Conservation (phyloP, 1,139 yeast species). For the Arxiozyma telluris region DNA sequence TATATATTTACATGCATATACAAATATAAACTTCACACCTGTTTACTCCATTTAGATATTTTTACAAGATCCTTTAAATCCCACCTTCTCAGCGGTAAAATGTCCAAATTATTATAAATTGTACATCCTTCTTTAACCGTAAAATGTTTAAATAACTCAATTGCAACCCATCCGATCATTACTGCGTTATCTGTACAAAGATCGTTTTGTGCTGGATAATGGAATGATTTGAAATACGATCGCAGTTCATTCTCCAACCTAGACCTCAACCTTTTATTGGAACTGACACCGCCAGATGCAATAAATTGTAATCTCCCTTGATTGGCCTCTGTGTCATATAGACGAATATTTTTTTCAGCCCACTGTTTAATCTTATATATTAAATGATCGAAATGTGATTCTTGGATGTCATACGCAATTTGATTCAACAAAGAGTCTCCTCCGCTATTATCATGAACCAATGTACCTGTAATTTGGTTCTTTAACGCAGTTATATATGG, state of each 20-base stretch:
- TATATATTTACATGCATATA: neutral
- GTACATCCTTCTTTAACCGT: slow-evolving; percentile 11
- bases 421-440: slow-evolving; percentile 13
- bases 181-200: slow-evolving; percentile 92
- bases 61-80: slow-evolving; percentile 46
- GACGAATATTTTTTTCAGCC: slow-evolving; percentile 35
- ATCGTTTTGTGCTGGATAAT: slow-evolving; percentile 67
- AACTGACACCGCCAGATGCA: slow-evolving; percentile 91
- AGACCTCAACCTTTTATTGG: slow-evolving; percentile 52
- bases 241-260: slow-evolving; percentile 38
- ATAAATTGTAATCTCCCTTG: slow-evolving; percentile 42
- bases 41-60: slow-evolving; percentile 43
- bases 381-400: slow-evolving; percentile 61
- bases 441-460: neutral
- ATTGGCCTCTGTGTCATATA: slow-evolving; percentile 22
- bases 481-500: slow-evolving; percentile 57
- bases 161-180: slow-evolving; percentile 97
- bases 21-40: neutral
- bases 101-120: slow-evolving; percentile 38
- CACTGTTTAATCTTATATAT: slow-evolving; percentile 54
- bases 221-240: slow-evolving; percentile 31
- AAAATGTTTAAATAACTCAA: slow-evolving; percentile 58
- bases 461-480: slow-evolving; percentile 17
- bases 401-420: slow-evolving; percentile 58
- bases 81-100: slow-evolving; percentile 55